Conservation (phyloP, 805 yeast species). For the Ogataea trehaloabstinens region DNA sequence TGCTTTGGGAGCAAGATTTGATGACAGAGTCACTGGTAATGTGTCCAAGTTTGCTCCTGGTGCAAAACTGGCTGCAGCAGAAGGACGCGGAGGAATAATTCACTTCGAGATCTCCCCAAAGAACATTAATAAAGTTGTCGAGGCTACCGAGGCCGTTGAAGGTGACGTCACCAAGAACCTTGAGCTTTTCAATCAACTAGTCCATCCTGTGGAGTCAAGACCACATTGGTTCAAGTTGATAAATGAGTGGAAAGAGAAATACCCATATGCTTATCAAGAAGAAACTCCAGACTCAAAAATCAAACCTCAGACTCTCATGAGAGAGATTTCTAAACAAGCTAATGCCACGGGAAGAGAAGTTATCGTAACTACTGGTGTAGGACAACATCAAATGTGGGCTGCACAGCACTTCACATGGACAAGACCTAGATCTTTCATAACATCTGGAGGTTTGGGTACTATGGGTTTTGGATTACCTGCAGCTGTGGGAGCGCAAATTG, state of each 20-base stretch:
- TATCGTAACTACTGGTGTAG: conserved; percentile 95
- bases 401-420: conserved; percentile 97
- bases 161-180: conserved; percentile 90
- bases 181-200: conserved; percentile 66
- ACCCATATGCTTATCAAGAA: conserved; percentile 76
- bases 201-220: conserved; percentile 63
- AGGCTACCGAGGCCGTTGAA: conserved; percentile 94
- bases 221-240: conserved; percentile 77
- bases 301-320: conserved; percentile 90
- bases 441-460: conserved; percentile 99
- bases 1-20: conserved; percentile 96
- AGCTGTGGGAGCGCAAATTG: conserved; percentile 98
- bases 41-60: conserved; percentile 88
- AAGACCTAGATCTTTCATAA: conserved; percentile 86
- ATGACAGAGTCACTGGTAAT: conserved; percentile 94
- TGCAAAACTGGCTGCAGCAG: conserved; percentile 85
- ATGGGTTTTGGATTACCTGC: conserved; percentile 98
- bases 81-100: conserved; percentile 90
- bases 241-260: conserved; percentile 78
- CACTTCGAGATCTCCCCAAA: conserved; percentile 96
- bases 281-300: conserved; percentile 80
- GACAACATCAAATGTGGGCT: conserved; percentile 99
- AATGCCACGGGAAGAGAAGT: conserved; percentile 65
- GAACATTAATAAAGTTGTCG: conserved; percentile 95
- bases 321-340: conserved; percentile 73